Conservation (phyloP, 768 basidiomycete genomes). For the Suillus spraguei region DNA sequence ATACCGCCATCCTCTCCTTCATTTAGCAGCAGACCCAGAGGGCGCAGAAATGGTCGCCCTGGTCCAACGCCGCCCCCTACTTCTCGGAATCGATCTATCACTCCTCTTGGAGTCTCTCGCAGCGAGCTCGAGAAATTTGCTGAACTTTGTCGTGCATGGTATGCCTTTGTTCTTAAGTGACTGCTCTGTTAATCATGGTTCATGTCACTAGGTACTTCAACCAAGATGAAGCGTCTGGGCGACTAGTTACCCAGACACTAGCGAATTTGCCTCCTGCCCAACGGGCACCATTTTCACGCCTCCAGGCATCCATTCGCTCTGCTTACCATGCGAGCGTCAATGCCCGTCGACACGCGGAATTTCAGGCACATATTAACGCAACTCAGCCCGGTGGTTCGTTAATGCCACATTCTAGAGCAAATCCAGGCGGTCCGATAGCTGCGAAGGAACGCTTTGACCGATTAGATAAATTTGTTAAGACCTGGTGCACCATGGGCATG, state of each 20-base stretch:
- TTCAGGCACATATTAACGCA: conserved; percentile 79
- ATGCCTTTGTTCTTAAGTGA: conserved; percentile 23
- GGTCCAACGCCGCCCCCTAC: conserved; percentile 56
- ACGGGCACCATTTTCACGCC: conserved; percentile 81
- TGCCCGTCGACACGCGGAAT: conserved; percentile 77
- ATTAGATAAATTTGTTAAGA: conserved; percentile 71
- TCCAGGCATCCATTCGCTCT: conserved; percentile 86
- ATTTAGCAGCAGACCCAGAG: conserved; percentile 49
- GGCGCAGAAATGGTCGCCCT: conserved; percentile 51
- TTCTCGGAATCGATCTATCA: conserved; percentile 63
- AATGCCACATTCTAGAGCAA: conserved; percentile 69
- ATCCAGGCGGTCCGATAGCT: conserved; percentile 65
- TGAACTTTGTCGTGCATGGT: conserved; percentile 80
- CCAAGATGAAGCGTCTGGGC: conserved; percentile 79
- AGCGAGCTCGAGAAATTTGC: conserved; percentile 81
- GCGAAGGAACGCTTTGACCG: conserved; percentile 77
- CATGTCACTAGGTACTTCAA: conserved; percentile 68
- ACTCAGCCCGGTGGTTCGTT: conserved; percentile 82
- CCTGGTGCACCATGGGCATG: conserved; percentile 86
- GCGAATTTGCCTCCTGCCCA: conserved; percentile 81
- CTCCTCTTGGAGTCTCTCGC: conserved; percentile 64
- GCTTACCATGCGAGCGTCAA: conserved; percentile 83
- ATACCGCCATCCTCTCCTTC: conserved; percentile 63
- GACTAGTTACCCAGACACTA: conserved; percentile 80
- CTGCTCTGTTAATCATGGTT: conserved; percentile 16